A percentile compares a stretch with the other conserved stretches of the same genome.
Conservation (phyloP, 1,284 basidiomycete species). For the Malassezia furfur region DNA sequence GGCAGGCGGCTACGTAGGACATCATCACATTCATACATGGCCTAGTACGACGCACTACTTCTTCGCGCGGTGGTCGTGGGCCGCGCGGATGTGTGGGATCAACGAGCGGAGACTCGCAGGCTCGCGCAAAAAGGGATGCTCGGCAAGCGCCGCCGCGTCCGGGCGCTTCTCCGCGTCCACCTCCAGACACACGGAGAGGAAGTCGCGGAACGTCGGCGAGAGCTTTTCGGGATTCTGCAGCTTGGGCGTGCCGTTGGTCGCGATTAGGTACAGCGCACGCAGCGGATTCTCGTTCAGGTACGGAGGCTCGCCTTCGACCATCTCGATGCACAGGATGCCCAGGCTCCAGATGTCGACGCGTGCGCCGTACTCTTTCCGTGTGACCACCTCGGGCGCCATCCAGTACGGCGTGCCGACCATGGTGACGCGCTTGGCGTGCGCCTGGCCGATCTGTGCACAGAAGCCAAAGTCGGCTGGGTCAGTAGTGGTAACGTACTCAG, state of each 20-base stretch:
- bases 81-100: slow-evolving; percentile 16
- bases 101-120: slow-evolving; percentile 8
- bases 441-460: slow-evolving; percentile 91
- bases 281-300: slow-evolving; percentile 95
- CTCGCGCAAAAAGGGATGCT: slow-evolving; percentile 6
- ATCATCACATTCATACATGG: too few species aligned
- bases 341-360: slow-evolving; percentile 98
- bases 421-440: slow-evolving; percentile 87
- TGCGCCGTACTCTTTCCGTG: slow-evolving; percentile 93
- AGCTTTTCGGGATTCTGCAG: slow-evolving; percentile 90
- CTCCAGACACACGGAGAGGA: slow-evolving; percentile 77
- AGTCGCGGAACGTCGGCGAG: slow-evolving; percentile 76
- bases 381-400: slow-evolving; percentile 99
- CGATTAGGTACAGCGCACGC: slow-evolving; percentile 89
- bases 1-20: too few species aligned
- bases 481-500: slow-evolving; percentile 61
- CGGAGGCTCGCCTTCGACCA: slow-evolving; percentile 98
- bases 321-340: slow-evolving; percentile 97
- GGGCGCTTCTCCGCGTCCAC: slow-evolving; percentile 90
- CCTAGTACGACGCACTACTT: background rate
- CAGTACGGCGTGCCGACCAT: slow-evolving; percentile 99
- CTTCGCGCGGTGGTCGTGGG: slow-evolving; percentile 10
- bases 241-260: slow-evolving; percentile 93
- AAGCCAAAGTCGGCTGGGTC: slow-evolving; percentile 88
- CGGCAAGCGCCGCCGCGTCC: slow-evolving; percentile 68